These are phyloP conservation scores for Aspergillus latus DNA, from an alignment of 2,329 filamentous ascomycete genomes.

Conservation along the genomic window DNA sequence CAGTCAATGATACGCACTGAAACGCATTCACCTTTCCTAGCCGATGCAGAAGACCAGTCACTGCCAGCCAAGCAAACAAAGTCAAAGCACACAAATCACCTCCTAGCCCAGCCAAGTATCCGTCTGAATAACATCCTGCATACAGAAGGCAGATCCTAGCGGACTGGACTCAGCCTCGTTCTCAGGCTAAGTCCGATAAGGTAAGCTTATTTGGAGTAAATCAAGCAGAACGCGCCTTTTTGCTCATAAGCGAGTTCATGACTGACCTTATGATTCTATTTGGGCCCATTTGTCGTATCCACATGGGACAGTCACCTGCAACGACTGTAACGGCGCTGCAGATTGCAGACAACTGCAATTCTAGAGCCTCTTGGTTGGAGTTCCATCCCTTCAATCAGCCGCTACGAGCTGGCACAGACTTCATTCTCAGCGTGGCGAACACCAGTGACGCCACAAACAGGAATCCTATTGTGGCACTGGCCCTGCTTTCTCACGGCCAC, in stretches of 20 bases:
- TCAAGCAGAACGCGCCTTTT: neutral
- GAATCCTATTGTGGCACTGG: neutral
- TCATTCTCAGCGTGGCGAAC: neutral
- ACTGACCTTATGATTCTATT: neutral
- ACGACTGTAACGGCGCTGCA: neutral
- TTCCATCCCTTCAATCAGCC: neutral
- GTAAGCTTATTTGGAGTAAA: neutral
- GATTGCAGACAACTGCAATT: neutral
- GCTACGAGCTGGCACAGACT: neutral
- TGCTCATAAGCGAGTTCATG: neutral
- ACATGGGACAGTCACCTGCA: neutral
- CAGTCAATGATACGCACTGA: neutral
- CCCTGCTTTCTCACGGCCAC: neutral
- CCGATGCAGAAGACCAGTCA: neutral
- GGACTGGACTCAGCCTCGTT: neutral
- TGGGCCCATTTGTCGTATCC: neutral
- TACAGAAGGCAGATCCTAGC: neutral
- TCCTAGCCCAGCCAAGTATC: neutral
- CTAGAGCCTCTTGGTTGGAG: neutral
- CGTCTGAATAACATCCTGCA: neutral
- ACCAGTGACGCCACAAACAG: neutral
- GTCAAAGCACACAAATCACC: neutral
- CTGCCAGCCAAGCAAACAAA: neutral
- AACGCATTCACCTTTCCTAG: neutral
- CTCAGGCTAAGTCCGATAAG: neutral